Conservation (phyloP, 352 stramenopile genomes). For the Pythium folliculosum region DNA sequence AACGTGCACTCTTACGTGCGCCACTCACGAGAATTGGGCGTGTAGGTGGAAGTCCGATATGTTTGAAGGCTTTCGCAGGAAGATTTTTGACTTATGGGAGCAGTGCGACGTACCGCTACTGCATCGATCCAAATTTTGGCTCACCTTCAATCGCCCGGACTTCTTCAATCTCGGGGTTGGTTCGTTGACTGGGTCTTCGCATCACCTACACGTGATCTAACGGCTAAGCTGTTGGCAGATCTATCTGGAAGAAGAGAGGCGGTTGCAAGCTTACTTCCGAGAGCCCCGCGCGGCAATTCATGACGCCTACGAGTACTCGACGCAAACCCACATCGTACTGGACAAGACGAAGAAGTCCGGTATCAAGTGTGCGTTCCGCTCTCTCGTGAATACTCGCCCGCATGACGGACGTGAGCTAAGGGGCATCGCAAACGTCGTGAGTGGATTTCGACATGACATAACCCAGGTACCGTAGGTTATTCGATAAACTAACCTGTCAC, state of each 20-base stretch:
- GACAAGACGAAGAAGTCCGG: conserved; percentile 28
- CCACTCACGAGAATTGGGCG: too few species aligned
- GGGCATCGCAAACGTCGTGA: conserved; percentile 39
- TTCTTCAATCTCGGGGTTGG: conserved; percentile 79
- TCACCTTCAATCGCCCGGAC: conserved; percentile 69
- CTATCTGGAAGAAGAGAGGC: conserved; percentile 62
- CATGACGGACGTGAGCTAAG: conserved; percentile 16
- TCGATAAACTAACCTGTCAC: not conserved
- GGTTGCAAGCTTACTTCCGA: conserved; percentile 43
- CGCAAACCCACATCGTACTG: conserved; percentile 18
- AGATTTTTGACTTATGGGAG: conserved; percentile 75
- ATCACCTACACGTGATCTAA: not conserved
- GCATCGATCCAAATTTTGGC: conserved; percentile 83
- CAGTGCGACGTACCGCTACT: conserved; percentile 64
- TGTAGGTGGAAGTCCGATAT: conserved; percentile 63
- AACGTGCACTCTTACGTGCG: not conserved
- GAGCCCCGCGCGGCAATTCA: conserved; percentile 35
- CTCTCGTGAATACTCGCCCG: conserved; percentile 34
- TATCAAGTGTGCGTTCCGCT: conserved; percentile 31
- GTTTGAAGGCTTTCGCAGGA: conserved; percentile 51
- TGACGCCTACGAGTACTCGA: conserved; percentile 48
- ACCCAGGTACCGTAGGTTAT: not conserved
- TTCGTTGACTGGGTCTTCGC: not conserved
- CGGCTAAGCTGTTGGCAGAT: conserved; percentile 57
- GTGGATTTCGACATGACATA: not conserved